Percentiles rank a stretch among this genome's conserved stretches.
These are phyloP conservation scores for Monosporascus sp. DNA, from an alignment of 2,329 filamentous ascomycete species.

Conservation along the genomic window DNA sequence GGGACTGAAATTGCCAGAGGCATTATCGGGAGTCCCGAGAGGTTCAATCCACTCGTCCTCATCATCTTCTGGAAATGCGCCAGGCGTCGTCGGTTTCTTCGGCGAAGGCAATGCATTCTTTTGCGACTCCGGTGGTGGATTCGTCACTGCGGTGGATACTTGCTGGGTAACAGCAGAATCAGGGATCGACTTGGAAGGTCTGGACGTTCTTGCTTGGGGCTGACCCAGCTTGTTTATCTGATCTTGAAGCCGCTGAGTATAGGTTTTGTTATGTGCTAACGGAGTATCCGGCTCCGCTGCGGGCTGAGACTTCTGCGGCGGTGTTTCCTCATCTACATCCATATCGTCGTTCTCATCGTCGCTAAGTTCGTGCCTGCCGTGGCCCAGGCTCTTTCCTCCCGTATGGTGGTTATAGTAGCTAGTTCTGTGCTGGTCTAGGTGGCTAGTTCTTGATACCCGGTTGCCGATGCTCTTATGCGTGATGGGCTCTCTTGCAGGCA, in stretches of 20 bases:
- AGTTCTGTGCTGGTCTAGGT: conserved; percentile 65
- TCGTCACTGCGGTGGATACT: conserved; percentile 14
- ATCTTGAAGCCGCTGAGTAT: conserved; percentile 89
- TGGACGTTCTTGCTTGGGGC: conserved; percentile 42
- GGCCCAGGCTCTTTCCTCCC: conserved; percentile 66
- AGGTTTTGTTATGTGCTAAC: conserved; percentile 72
- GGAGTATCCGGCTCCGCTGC: conserved; percentile 44
- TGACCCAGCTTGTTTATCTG: conserved; percentile 74
- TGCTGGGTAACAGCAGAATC: conserved; percentile 31
- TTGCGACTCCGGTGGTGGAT: conserved; percentile 28
- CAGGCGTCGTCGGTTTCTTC: conserved; percentile 41
- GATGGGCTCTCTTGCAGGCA: conserved; percentile 86
- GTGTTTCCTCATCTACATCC: conserved; percentile 43
- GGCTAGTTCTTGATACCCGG: conserved; percentile 69
- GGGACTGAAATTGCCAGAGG: conserved; percentile 33
- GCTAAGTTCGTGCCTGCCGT: conserved; percentile 32
- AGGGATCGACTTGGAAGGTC: conserved; percentile 44
- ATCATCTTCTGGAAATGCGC: conserved; percentile 55
- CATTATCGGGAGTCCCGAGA: conserved; percentile 33
- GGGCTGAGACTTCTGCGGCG: conserved; percentile 37
- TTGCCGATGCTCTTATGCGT: conserved; percentile 78
- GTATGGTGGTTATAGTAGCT: conserved; percentile 72
- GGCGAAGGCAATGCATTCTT: conserved; percentile 34
- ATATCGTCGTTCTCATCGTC: conserved; percentile 39
- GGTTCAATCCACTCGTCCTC: conserved; percentile 62